These are phyloP conservation scores for Xerocomus nothofagi DNA, from an alignment of 1,284 basidiomycete species.

Conservation along the genomic window DNA sequence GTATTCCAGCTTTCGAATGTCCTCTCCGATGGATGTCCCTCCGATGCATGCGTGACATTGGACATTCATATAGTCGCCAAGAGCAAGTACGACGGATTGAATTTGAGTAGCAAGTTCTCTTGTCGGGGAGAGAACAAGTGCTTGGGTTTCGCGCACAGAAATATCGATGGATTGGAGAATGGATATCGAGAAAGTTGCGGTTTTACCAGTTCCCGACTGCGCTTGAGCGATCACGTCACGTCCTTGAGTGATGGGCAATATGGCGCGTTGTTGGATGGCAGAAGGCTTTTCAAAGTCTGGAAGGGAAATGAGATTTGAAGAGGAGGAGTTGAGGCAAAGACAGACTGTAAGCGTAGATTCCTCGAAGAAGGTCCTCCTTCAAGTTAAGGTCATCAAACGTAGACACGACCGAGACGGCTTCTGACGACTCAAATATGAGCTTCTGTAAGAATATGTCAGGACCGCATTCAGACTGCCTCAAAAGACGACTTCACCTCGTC, in stretches of 20 bases:
- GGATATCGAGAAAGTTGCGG: slow-evolving; percentile 95
- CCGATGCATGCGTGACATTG: slow-evolving; percentile 99
- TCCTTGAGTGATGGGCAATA: slow-evolving; percentile 92
- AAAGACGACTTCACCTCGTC: slow-evolving; percentile 57
- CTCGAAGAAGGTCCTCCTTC: slow-evolving; percentile 94
- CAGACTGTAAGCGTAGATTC: slow-evolving; percentile 98
- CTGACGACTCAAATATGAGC: slow-evolving; percentile 97
- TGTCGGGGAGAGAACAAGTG: slow-evolving; percentile 92
- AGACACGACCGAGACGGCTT: slow-evolving; percentile 84
- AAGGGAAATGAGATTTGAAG: slow-evolving; percentile 1
- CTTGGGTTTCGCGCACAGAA: slow-evolving; percentile 93
- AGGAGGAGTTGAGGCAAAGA: slow-evolving; percentile 18
- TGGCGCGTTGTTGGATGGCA: slow-evolving; percentile 98
- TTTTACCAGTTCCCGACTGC: slow-evolving; percentile 99
- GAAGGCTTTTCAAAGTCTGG: slow-evolving; percentile 98
- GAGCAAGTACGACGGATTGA: slow-evolving; percentile 95
- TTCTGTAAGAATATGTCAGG: slow-evolving; percentile 49
- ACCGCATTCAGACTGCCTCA: not conserved
- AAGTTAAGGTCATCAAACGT: slow-evolving; percentile 92
- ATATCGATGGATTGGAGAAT: slow-evolving; percentile 97
- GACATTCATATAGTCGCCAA: slow-evolving; percentile 99
- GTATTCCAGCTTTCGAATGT: slow-evolving; percentile 97
- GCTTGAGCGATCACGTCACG: slow-evolving; percentile 98
- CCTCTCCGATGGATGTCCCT: slow-evolving; percentile 96
- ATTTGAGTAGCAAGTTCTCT: slow-evolving; percentile 97